Evolutionary conservation across 306 rosid genomes (phyloP).

Genomic region (Quillaja saponaria): DNA sequence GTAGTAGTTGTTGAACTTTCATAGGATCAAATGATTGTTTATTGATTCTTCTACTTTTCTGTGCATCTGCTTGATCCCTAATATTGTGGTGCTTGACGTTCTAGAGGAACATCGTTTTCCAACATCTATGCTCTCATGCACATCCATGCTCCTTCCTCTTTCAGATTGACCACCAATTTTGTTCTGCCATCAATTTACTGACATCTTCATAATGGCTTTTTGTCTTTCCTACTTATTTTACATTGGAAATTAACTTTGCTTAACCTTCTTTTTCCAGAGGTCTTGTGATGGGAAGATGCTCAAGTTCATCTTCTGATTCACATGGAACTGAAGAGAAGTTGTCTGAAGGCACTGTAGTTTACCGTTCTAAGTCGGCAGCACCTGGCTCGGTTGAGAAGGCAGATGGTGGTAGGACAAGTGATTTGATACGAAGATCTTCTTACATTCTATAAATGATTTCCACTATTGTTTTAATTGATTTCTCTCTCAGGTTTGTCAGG

Average conservation of each 20-base stretch:
- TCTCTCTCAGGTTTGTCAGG: slow-evolving; percentile 36
- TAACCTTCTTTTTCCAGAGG: slow-evolving; percentile 47
- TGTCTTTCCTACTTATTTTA: not conserved
- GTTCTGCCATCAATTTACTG: slow-evolving; percentile 22
- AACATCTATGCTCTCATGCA: not conserved
- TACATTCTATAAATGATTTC: slow-evolving; percentile 22
- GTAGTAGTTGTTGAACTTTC: not conserved
- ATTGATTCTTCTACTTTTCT: slow-evolving; percentile 11
- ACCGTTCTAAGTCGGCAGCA: slow-evolving; percentile 50
- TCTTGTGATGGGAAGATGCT: slow-evolving; percentile 47
- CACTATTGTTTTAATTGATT: slow-evolving; percentile 21
- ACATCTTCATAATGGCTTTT: not conserved
- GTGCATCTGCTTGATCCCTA: slow-evolving; percentile 12
- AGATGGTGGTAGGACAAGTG: slow-evolving; percentile 50
- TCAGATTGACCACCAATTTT: slow-evolving; percentile 17
- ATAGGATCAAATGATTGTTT: not conserved
- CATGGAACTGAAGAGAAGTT: slow-evolving; percentile 56
- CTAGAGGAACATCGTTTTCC: slow-evolving; percentile 10
- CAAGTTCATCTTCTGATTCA: slow-evolving; percentile 65
- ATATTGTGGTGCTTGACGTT: slow-evolving; percentile 1
- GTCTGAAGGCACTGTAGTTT: slow-evolving; percentile 42
- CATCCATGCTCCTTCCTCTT: not conserved
- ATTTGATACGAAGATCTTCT: slow-evolving; percentile 20
- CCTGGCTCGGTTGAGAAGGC: slow-evolving; percentile 49
- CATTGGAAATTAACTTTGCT: not conserved